Percentiles rank a stretch among this genome's conserved stretches.
Evolutionary conservation across 306 rosid genomes (phyloP).

Genomic region (Dryas drummondii): DNA sequence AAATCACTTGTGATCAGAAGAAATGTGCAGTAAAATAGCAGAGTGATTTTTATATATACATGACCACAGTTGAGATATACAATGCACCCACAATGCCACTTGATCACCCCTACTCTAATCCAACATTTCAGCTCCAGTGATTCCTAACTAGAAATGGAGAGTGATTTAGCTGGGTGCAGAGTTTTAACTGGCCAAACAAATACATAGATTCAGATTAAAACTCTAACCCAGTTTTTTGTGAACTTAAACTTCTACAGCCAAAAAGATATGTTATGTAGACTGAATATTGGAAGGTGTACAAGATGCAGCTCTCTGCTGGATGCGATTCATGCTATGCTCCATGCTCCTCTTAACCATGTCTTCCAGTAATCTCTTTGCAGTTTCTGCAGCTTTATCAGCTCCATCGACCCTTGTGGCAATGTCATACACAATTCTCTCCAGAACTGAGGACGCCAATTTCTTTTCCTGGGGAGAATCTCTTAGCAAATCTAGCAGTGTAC

Average conservation of each 20-base stretch:
- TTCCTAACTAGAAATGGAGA: conserved; percentile 29
- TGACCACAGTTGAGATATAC: conserved; percentile 27
- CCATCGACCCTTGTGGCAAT: conserved; percentile 78
- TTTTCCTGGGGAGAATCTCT: conserved; percentile 73
- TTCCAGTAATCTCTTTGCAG: conserved; percentile 61
- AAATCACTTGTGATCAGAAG: conserved; percentile 7
- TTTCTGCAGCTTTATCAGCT: conserved; percentile 76
- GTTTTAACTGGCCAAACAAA: conserved; percentile 41
- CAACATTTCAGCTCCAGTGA: conserved; percentile 41
- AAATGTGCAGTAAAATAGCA: conserved; percentile 25
- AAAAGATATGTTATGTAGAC: conserved; percentile 33
- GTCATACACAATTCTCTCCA: conserved; percentile 76
- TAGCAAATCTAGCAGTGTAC: conserved; percentile 67
- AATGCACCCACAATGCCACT: conserved; percentile 28
- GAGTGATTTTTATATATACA: conserved; percentile 32
- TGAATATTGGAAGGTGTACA: conserved; percentile 51
- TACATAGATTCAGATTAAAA: conserved; percentile 44
- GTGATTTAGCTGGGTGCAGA: conserved; percentile 29
- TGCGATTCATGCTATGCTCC: conserved; percentile 62
- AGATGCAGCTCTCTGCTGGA: conserved; percentile 48
- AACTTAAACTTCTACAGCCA: neutral
- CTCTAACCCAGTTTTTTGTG: conserved; percentile 21
- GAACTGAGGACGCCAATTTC: conserved; percentile 52
- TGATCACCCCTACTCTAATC: conserved; percentile 19
- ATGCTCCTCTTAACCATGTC: conserved; percentile 85